A percentile compares a stretch with the other conserved stretches of the same genome.
phyloP scores from a whole-genome alignment of 2,329 filamentous ascomycete genomes.

The Ustulina deusta region DNA sequence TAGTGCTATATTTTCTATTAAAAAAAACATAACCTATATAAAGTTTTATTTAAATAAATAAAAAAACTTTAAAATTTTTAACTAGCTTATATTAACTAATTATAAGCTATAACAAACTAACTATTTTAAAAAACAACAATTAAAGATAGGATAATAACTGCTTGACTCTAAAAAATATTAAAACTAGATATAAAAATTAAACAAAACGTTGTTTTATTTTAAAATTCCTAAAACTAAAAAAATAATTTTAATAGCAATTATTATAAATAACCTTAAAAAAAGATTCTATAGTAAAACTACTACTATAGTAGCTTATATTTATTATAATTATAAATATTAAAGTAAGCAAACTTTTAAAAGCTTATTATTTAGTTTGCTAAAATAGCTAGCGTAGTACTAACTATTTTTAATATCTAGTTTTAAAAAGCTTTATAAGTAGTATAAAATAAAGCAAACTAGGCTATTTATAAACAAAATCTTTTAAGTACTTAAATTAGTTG shows the following conservation, averaged over 20 bases:
- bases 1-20: neutral
- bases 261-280: too few relatives aligned
- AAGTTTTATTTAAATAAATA: slow-evolving; percentile 5
- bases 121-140: too few relatives aligned
- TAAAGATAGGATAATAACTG: slow-evolving; percentile 52
- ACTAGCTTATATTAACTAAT: slow-evolving; percentile 56
- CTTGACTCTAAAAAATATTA: slow-evolving; percentile 33
- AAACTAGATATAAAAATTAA: slow-evolving; percentile 23
- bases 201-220: slow-evolving; percentile 58
- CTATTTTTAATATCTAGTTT: slow-evolving; percentile 47
- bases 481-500: too few relatives aligned
- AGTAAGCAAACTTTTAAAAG: slow-evolving; percentile 53
- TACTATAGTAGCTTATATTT: too few relatives aligned
- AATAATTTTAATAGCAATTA: slow-evolving; percentile 58
- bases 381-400: slow-evolving; percentile 51
- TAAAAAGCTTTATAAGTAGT: slow-evolving; percentile 45
- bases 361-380: slow-evolving; percentile 53
- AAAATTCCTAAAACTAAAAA: slow-evolving; percentile 64
- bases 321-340: slow-evolving; percentile 57
- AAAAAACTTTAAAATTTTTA: slow-evolving; percentile 34
- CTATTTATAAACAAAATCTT: slow-evolving; percentile 18
- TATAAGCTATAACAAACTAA: slow-evolving; percentile 55
- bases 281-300: too few relatives aligned
- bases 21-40: slow-evolving; percentile 4
- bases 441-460: neutral